phyloP scores from a whole-genome alignment of 495 filamentous ascomycete species.

The Cairneyella variabilis region DNA sequence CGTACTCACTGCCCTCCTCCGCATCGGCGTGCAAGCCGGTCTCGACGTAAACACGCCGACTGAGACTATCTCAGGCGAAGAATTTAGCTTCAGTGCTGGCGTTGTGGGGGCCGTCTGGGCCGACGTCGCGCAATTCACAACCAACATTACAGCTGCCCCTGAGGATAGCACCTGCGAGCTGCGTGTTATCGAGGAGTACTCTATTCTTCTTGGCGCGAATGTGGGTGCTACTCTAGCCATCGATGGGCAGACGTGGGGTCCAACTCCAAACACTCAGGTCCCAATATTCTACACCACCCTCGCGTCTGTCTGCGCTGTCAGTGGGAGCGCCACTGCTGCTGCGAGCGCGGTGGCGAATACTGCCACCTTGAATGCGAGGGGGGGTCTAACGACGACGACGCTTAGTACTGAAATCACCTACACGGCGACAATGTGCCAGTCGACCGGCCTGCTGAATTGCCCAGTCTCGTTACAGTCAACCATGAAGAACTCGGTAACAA shows the following conservation, averaged over 20 bases:
- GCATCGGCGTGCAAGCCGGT: conserved; percentile 42
- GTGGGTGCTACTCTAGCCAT: conserved; percentile 48
- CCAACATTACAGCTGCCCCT: conserved; percentile 38
- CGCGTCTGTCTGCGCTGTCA: conserved; percentile 40
- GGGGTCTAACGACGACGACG: conserved; percentile 32
- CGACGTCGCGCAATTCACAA: conserved; percentile 48
- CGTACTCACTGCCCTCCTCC: conserved; percentile 41
- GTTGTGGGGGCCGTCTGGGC: conserved; percentile 42
- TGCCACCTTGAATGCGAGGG: conserved; percentile 11
- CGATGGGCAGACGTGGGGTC: conserved; percentile 44
- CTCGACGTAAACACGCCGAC: conserved; percentile 29
- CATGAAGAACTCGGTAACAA: conserved; percentile 26
- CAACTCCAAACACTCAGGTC: conserved; percentile 37
- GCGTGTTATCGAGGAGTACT: conserved; percentile 42
- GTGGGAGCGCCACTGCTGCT: too few relatives aligned
- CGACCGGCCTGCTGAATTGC: conserved; percentile 40
- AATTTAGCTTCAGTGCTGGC: conserved; percentile 29
- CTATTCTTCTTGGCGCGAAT: conserved; percentile 43
- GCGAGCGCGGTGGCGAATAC: conserved; percentile 28
- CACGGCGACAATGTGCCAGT: conserved; percentile 36
- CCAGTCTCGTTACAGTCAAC: conserved; percentile 45
- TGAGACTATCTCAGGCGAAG: neutral
- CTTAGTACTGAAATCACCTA: conserved; percentile 32
- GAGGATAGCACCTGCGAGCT: conserved; percentile 33
- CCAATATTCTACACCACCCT: conserved; percentile 52